Evolutionary conservation across 805 yeast species (phyloP).

Genomic region (Teunomyces kruisii): DNA sequence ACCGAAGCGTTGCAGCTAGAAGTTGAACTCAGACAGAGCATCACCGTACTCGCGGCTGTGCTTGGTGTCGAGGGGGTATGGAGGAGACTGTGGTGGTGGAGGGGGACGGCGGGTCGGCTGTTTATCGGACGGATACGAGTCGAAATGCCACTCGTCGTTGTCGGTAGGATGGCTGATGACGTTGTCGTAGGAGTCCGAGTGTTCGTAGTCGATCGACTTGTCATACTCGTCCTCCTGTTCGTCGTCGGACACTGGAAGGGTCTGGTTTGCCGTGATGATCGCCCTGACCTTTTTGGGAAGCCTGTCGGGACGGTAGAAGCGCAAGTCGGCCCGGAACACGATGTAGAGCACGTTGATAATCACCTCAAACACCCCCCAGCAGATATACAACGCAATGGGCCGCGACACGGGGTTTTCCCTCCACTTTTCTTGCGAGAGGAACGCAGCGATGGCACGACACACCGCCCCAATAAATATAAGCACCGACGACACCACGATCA

Average conservation of each 20-base stretch:
- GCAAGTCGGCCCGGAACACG: constrained; percentile 20
- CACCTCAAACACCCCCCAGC: constrained; percentile 21
- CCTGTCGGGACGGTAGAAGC: constrained; percentile 23
- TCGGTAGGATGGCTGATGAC: constrained; percentile 2
- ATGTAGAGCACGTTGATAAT: constrained; percentile 16
- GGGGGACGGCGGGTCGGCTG: background rate
- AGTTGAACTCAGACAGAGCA: constrained; percentile 2
- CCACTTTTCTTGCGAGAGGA: constrained; percentile 7
- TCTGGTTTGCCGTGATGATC: constrained; percentile 19
- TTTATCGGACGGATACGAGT: background rate
- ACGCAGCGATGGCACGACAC: constrained; percentile 8
- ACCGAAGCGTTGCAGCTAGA: background rate
- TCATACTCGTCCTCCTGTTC: constrained; percentile 25
- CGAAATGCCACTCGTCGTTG: constrained; percentile 12
- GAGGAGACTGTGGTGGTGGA: background rate
- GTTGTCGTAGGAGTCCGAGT: background rate
- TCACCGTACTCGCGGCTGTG: background rate
- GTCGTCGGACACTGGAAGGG: constrained; percentile 28
- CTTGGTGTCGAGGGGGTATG: background rate
- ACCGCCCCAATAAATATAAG: constrained; percentile 14
- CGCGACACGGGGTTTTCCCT: constrained; percentile 4
- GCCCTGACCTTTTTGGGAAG: constrained; percentile 16
- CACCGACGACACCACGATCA: constrained; percentile 11
- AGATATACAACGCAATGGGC: constrained; percentile 15
- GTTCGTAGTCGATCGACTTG: constrained; percentile 2